Evolutionary conservation across 2,329 filamentous ascomycete species (phyloP).

Genomic region (Calonectria hongkongensis): DNA sequence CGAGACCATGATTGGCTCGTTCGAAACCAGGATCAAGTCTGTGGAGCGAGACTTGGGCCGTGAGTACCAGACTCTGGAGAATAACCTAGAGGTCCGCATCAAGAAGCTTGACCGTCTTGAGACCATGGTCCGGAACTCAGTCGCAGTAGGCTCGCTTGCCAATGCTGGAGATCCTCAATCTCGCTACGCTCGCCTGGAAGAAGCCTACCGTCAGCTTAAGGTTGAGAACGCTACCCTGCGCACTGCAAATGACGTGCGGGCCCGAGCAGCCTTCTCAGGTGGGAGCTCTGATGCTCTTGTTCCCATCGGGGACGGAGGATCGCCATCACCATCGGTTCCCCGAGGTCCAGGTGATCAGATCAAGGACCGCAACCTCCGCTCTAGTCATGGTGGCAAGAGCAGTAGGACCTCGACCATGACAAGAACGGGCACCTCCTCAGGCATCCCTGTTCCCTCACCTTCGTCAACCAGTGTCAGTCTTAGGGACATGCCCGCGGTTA

Average conservation of each 20-base stretch:
- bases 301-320: slow-evolving; percentile 62
- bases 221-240: slow-evolving; percentile 82
- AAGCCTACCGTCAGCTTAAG: slow-evolving; percentile 78
- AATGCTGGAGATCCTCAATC: slow-evolving; percentile 64
- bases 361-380: slow-evolving; percentile 61
- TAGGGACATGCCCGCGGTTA: slow-evolving; percentile 55
- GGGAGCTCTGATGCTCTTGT: slow-evolving; percentile 62
- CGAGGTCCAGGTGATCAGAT: slow-evolving; percentile 70
- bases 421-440: slow-evolving; percentile 56
- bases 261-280: slow-evolving; percentile 66
- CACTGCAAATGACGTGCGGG: slow-evolving; percentile 76
- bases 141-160: slow-evolving; percentile 69
- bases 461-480: slow-evolving; percentile 51
- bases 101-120: slow-evolving; percentile 94
- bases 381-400: slow-evolving; percentile 54
- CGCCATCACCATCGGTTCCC: slow-evolving; percentile 72
- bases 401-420: slow-evolving; percentile 58
- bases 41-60: slow-evolving; percentile 94
- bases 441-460: slow-evolving; percentile 52
- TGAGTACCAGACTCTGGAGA: slow-evolving; percentile 91
- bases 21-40: slow-evolving; percentile 85
- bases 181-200: slow-evolving; percentile 73
- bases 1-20: slow-evolving; percentile 85
- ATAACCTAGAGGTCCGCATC: slow-evolving; percentile 84
- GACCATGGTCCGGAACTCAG: slow-evolving; percentile 81